These are phyloP conservation scores for Begonia peltatifolia DNA, from an alignment of 306 rosid genomes.

Conservation along the genomic window DNA sequence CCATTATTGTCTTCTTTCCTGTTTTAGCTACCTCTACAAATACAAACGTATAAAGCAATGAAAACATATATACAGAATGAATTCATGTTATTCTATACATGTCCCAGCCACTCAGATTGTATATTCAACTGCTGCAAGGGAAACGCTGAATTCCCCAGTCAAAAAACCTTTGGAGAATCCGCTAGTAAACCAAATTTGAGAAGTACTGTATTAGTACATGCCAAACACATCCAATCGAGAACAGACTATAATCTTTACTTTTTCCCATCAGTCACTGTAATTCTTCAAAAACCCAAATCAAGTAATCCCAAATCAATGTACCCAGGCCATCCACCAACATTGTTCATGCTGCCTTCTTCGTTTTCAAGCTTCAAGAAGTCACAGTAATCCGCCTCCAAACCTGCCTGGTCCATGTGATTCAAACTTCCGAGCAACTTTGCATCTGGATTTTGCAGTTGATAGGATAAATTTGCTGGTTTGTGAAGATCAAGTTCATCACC, in stretches of 20 bases:
- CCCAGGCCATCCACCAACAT: slow-evolving; percentile 15
- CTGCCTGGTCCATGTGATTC: slow-evolving; percentile 37
- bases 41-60: too few species aligned
- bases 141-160: slow-evolving; percentile 23
- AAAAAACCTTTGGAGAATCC: slow-evolving; percentile 43
- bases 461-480: slow-evolving; percentile 21
- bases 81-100: too few species aligned
- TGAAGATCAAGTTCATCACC: slow-evolving; percentile 11
- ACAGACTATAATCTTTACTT: background rate
- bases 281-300: slow-evolving; percentile 14
- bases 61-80: too few species aligned
- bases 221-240: too few species aligned
- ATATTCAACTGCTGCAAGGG: too few species aligned
- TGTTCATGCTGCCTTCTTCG: slow-evolving; percentile 16
- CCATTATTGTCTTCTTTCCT: too few species aligned
- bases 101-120: too few species aligned
- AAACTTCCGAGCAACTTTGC: slow-evolving; percentile 56
- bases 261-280: slow-evolving; percentile 2
- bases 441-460: slow-evolving; percentile 46
- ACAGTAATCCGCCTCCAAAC: slow-evolving; percentile 27
- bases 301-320: slow-evolving; percentile 17
- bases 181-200: slow-evolving; percentile 4
- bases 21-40: too few species aligned
- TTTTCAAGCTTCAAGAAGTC: slow-evolving; percentile 44
- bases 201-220: too few species aligned